A percentile compares a stretch with the other conserved stretches of the same genome.
Evolutionary conservation across 768 basidiomycete species (phyloP).

Genomic region (Hygrocybe punicea): DNA sequence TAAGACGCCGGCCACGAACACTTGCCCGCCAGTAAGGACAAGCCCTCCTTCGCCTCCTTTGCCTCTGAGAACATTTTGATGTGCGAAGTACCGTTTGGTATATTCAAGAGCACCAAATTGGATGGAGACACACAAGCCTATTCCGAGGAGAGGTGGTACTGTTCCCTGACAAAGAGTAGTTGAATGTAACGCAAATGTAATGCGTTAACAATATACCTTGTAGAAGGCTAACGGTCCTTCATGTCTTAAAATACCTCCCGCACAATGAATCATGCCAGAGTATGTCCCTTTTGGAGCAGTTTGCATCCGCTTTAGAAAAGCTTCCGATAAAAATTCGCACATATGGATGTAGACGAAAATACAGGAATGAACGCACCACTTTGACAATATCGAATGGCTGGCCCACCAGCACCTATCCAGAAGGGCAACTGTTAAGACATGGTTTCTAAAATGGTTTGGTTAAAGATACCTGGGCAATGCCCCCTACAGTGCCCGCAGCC

Average conservation of each 20-base stretch:
- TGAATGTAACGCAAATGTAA: not conserved
- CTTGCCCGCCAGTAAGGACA: conserved; percentile 57
- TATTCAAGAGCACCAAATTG: conserved; percentile 91
- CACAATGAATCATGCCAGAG: conserved; percentile 82
- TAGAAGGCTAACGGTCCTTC: conserved; percentile 94
- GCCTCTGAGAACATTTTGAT: conserved; percentile 56
- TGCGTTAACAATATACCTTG: conserved; percentile 50
- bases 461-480: conserved; percentile 72
- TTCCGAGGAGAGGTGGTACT: conserved; percentile 83
- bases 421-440: not conserved
- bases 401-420: conserved; percentile 71
- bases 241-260: conserved; percentile 82
- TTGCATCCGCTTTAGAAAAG: conserved; percentile 75
- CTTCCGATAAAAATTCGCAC: conserved; percentile 13
- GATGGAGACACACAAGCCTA: conserved; percentile 93
- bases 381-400: conserved; percentile 98
- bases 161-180: conserved; percentile 60
- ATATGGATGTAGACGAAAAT: not conserved
- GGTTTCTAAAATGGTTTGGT: not conserved
- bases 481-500: conserved; percentile 86
- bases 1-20: conserved; percentile 71
- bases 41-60: conserved; percentile 64
- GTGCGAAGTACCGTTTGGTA: conserved; percentile 74
- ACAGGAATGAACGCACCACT: conserved; percentile 60
- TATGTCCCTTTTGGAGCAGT: conserved; percentile 89